A percentile compares a stretch with the other conserved stretches of the same genome.
These are phyloP conservation scores for Boletus smithii DNA, from an alignment of 1,284 basidiomycete species.

Conservation along the genomic window DNA sequence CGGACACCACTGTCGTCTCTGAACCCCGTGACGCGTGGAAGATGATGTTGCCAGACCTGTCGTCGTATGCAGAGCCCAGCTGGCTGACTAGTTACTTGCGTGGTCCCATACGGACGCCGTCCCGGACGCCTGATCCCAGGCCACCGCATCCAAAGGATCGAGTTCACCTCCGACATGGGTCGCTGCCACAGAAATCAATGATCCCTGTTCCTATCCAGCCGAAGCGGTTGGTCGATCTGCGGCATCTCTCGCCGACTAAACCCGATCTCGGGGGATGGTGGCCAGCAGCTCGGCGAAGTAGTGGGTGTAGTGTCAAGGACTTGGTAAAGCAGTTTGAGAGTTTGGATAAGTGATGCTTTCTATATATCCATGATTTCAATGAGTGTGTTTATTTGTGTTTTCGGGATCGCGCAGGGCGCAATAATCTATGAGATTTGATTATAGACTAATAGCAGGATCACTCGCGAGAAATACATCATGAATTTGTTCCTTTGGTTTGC, in stretches of 20 bases:
- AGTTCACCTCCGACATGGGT: slow-evolving; percentile 54
- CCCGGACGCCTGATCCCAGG: slow-evolving; percentile 44
- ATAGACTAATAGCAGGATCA: background rate
- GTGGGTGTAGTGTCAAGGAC: slow-evolving; percentile 66
- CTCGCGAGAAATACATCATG: background rate
- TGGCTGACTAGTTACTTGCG: slow-evolving; percentile 42
- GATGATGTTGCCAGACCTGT: slow-evolving; percentile 37
- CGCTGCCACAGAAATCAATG: slow-evolving; percentile 40
- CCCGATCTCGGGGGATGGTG: background rate
- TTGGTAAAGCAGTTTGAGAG: slow-evolving; percentile 62
- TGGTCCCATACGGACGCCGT: slow-evolving; percentile 57
- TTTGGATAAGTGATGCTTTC: slow-evolving; percentile 16
- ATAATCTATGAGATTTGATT: background rate
- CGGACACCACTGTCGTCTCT: slow-evolving; percentile 12
- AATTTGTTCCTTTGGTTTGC: background rate
- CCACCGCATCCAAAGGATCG: slow-evolving; percentile 56
- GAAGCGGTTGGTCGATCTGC: slow-evolving; percentile 53
- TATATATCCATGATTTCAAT: background rate
- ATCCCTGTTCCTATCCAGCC: slow-evolving; percentile 44
- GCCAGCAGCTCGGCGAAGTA: slow-evolving; percentile 36
- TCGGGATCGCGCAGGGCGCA: background rate
- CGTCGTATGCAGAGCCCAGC: slow-evolving; percentile 56
- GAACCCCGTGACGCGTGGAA: no score
- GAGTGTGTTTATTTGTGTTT: slow-evolving; percentile 6
- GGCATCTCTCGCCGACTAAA: slow-evolving; percentile 42